phyloP scores from a whole-genome alignment of 257 asterid genomes.

The Primulina huaijiensis region DNA sequence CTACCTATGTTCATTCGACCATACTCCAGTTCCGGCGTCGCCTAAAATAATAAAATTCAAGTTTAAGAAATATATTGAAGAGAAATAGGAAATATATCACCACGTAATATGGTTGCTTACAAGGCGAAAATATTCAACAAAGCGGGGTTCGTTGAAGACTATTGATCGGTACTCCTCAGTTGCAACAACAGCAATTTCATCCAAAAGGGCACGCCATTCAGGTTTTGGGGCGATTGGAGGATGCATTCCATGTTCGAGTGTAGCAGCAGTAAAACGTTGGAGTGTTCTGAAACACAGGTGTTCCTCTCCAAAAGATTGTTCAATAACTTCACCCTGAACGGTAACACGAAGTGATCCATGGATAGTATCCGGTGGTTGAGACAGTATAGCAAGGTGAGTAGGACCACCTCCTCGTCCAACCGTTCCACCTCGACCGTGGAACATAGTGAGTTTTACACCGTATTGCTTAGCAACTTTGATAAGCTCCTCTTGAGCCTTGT shows the following conservation, averaged over 20 bases:
- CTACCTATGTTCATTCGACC: slow-evolving; percentile 61
- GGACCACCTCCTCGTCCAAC: slow-evolving; percentile 68
- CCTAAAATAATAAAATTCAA: slow-evolving; percentile 28
- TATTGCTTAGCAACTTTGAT: slow-evolving; percentile 43
- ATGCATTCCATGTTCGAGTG: slow-evolving; percentile 53
- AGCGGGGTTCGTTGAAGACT: slow-evolving; percentile 53
- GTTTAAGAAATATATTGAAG: not conserved
- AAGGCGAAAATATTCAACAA: slow-evolving; percentile 56
- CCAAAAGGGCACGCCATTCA: slow-evolving; percentile 55
- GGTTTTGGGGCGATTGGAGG: slow-evolving; percentile 54
- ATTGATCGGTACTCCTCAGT: slow-evolving; percentile 47
- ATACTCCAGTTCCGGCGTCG: slow-evolving; percentile 54
- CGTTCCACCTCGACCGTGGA: slow-evolving; percentile 62
- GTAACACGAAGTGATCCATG: slow-evolving; percentile 56
- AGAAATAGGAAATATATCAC: not conserved
- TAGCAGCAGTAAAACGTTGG: slow-evolving; percentile 52
- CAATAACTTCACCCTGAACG: slow-evolving; percentile 56
- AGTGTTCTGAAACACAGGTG: slow-evolving; percentile 55
- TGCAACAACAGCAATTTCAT: slow-evolving; percentile 41
- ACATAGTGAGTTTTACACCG: slow-evolving; percentile 55
- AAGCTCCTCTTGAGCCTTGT: slow-evolving; percentile 58
- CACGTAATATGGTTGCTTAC: slow-evolving; percentile 27
- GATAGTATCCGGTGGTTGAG: slow-evolving; percentile 58
- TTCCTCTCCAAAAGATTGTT: slow-evolving; percentile 55
- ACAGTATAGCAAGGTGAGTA: slow-evolving; percentile 55